Evolutionary conservation across 1,284 basidiomycete genomes (phyloP), one percentile per base, ranked within the genome.

Genomic region (Sporisorium graminicola): DNA sequence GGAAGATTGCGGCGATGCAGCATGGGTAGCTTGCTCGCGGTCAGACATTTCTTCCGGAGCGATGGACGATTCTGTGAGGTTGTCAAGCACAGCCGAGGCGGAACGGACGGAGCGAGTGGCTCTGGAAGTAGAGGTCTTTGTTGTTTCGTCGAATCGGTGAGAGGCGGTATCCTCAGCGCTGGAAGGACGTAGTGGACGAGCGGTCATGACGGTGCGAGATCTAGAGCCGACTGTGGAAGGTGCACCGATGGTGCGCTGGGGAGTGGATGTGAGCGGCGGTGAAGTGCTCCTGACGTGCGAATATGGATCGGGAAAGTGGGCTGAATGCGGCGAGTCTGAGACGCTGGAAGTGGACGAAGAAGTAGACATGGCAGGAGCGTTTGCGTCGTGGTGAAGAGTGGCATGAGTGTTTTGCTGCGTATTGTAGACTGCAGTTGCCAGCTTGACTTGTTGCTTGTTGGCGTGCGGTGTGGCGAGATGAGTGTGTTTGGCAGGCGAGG

Each of bases 241-340:
- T 13, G 74, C 46, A 14, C 65, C 62, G 24, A 46, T 42, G 3
- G 65, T 60, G 16, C 69, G 61, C 42, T 73, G 69, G 5, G 74
- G 74, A 3, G 74, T 77, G 12, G 74, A 77, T 1, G 74, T 77
- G 27, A 77, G 74, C 22, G 74, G 74, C 18, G 74, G 74, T 6
- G 69, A 73, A 2, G 60, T 55, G 29, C 65, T 65, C 24, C 65
- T 58, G 22, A 76, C 61, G 42, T 75, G 73, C 7, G 59, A 12
- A 18, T 76, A 76, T 0, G 74, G 68, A 22, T 71, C 74, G 3
- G 65, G 64, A n/a, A 71, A 71, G 2, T 64, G 58, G 5, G 65
- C 60, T 13, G 58, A 62, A 40, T 61, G 61, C 18, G 61, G 68
- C 18, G 59, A 50, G 24, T 68, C 62, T 2, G 61, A 68, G n/a